These are phyloP conservation scores for Smallanthus sonchifolius DNA, from an alignment of 129 eudicot species.

Conservation along the genomic window DNA sequence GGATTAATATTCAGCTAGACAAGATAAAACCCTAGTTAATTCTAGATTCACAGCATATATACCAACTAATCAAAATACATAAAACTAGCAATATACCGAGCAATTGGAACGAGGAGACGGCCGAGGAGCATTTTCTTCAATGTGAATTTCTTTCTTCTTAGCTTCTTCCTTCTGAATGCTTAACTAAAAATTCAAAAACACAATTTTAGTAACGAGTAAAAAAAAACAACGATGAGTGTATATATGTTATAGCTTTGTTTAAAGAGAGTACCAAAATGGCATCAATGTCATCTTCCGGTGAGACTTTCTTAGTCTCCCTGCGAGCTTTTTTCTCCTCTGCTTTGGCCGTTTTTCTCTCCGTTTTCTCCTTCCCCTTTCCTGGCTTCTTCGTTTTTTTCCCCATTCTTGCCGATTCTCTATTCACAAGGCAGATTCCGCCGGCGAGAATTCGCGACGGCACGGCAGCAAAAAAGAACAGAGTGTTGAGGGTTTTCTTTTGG, in stretches of 20 bases:
- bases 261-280: slow-evolving; percentile 65
- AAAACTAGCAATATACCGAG: slow-evolving; percentile 48
- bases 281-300: slow-evolving; percentile 97
- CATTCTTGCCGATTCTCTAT: slow-evolving; percentile 34
- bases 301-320: slow-evolving; percentile 75
- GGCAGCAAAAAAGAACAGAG: slow-evolving; percentile 5
- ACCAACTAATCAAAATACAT: not conserved
- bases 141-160: slow-evolving; percentile 82
- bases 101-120: slow-evolving; percentile 97
- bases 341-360: slow-evolving; percentile 84
- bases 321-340: slow-evolving; percentile 88
- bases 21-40: slow-evolving; percentile 11
- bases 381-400: slow-evolving; percentile 95
- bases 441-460: slow-evolving; percentile 15
- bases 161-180: slow-evolving; percentile 96
- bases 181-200: slow-evolving; percentile 39
- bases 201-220: not conserved
- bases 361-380: slow-evolving; percentile 95
- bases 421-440: slow-evolving; percentile 1
- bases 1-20: slow-evolving; percentile 84
- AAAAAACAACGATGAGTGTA: not conserved
- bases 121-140: slow-evolving; percentile 74
- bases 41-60: slow-evolving; percentile 1
- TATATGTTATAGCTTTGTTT: not conserved
- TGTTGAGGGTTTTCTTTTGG: slow-evolving; percentile 14